These are phyloP conservation scores for Paramecium biaurelia DNA, from an alignment of 73 alveolate genomes.

Conservation along the genomic window DNA sequence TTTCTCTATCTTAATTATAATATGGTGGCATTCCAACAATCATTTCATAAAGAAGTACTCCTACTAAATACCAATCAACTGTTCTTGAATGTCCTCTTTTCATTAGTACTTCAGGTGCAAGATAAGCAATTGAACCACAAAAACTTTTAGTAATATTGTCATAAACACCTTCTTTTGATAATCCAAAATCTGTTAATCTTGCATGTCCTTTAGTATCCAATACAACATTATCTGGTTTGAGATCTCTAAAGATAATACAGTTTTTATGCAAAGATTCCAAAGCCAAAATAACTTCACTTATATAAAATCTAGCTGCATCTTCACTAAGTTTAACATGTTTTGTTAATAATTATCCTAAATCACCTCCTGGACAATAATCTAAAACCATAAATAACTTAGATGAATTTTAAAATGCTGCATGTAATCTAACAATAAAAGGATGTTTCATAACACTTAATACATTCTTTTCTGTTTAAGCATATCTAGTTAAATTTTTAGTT, in stretches of 20 bases:
- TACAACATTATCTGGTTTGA: conserved; percentile 97
- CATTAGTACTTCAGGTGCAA: conserved; percentile 89
- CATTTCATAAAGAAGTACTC: conserved; percentile 95
- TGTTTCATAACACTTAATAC: conserved; percentile 74
- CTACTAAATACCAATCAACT: conserved; percentile 95
- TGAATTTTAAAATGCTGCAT: conserved; percentile 80
- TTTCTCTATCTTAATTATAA: conserved; percentile 87
- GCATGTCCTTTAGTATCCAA: conserved; percentile 95
- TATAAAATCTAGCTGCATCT: conserved; percentile 84
- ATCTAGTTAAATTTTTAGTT: conserved; percentile 70
- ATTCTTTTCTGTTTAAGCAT: conserved; percentile 83
- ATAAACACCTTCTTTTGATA: conserved; percentile 96
- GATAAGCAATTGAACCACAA: conserved; percentile 94
- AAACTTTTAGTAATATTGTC: conserved; percentile 82
- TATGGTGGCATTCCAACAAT: conserved; percentile 96
- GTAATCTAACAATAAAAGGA: conserved; percentile 83
- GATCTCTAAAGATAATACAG: conserved; percentile 94
- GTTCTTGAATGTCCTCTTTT: conserved; percentile 86
- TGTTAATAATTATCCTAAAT: conserved; percentile 67
- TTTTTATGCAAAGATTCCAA: conserved; percentile 90
- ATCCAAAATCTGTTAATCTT: conserved; percentile 96
- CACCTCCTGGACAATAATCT: conserved; percentile 89
- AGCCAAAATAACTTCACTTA: conserved; percentile 92
- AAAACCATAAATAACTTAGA: conserved; percentile 81
- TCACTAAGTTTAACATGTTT: conserved; percentile 76